Evolutionary conservation across 2,329 filamentous ascomycete species (phyloP), one percentile per base, ranked within the genome.

Genomic region (Pestalotiopsis sp.): DNA sequence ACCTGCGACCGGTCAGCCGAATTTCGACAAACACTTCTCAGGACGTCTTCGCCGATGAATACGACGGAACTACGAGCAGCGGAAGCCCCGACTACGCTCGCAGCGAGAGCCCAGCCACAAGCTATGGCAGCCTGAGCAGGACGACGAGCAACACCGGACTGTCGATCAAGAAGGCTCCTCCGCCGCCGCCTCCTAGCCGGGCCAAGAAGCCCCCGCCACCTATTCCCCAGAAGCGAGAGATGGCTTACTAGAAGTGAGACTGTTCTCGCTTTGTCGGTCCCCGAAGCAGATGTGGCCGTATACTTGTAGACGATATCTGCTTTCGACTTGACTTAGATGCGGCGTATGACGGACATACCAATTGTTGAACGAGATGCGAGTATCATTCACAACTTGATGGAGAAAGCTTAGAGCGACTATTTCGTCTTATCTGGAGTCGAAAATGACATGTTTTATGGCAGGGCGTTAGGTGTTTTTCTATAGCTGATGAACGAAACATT

Each of bases 201-300:
- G 77, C 81, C 68, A 88, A 88, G 82, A 89, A 89, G 80, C 85
- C 87, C 2, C 80, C 86, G 9, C 86, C 86, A 41, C 86, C 85
- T 2, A 83, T 87, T 71, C 84, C 86, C 13, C 81, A 81, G 2
- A 77, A 74, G 68, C 72, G 77, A 45, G 75, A 76, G n/a, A 25
- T 69, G 39, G 64, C 71, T 38, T 77, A 77, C 64, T 77, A 72
- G 64, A 58, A 27, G 45, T 52, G 20, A 52, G 45, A 52, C n/a
- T 52, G 4, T 52, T n/a, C n/a, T 52, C 45, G 17, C 17, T 52
- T 52, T n/a, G 45, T 20, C 17, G 20, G 17, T 20, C 17, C 45
- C 6, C 20, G 45, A n/a, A n/a, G 20, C 17, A 20, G 11, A 23
- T n/a, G n/a, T 52, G 9, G 45, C 9, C 45, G 5, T 45, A 52